Base-by-base conservation (phyloP, 2,329 filamentous ascomycete species). In the Juglanconis sp. region DNA sequence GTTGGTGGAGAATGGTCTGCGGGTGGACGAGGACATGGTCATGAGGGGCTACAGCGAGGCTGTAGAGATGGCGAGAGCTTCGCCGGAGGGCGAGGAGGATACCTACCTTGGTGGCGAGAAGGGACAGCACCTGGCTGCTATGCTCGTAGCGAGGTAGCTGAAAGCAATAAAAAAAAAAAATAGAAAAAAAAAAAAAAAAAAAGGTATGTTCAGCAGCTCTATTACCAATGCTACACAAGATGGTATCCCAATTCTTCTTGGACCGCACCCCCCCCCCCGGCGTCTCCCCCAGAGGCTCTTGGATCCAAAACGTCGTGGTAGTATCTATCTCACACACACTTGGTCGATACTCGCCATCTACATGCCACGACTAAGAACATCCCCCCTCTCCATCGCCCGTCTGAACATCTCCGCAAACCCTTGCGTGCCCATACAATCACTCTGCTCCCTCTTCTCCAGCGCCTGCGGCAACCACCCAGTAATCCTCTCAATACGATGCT, bases 21-120 rank as follows among this genome's bases (percentile, higher is more conserved):
- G 87, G 61, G 92, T 99, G 34, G 95, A 98, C 68, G 94, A 98
- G 76, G 91, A 95, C 48, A 93, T 87, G 72, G 89, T 98, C 30
- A 88, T 87, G 68, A 86, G 81, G 68, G 92, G 90, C 0, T 99
- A 98, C 71, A 86, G 89, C 56, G 90, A 89, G 64, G 90, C 90
- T 35, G 79, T 96, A 2, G 90, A 96, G 68, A 79, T 94, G 70
- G 87, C 86, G 15, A 80, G 87, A 54, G 79, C 85, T 62, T 82
- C 85, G 15, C 78, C 81, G 1, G 79, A 80, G 15, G 77, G 76
- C 10, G 74, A 82, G 24, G 86, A 85, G 32, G 84, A 83, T 65
- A 72, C 86, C 47, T 88, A 86, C 68, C 69, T 88, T 1, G 85
- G 84, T 11, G 84, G 84, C 0, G 83, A 85, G 63, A 77, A 74